These are phyloP conservation scores for Camillea tinctor DNA, from an alignment of 2,329 filamentous ascomycete species.

Conservation along the genomic window DNA sequence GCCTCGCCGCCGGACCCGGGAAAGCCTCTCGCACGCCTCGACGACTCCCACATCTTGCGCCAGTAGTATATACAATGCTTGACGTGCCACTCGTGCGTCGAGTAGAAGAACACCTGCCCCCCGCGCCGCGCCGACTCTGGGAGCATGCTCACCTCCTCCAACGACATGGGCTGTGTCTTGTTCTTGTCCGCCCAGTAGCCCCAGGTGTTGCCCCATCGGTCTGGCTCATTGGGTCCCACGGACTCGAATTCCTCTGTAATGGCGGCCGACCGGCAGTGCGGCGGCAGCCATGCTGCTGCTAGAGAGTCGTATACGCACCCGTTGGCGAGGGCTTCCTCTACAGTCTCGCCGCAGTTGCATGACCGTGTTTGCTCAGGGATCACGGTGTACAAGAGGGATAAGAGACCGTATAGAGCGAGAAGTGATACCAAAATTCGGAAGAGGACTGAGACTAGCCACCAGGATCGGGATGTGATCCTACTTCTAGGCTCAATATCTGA, in stretches of 20 bases:
- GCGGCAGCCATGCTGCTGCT: constrained; percentile 35
- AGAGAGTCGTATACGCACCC: constrained; percentile 36
- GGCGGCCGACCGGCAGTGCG: constrained; percentile 33
- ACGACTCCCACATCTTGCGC: constrained; percentile 23
- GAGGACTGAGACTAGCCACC: background rate
- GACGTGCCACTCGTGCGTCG: constrained; percentile 30
- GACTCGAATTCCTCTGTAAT: constrained; percentile 34
- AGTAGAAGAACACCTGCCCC: constrained; percentile 13
- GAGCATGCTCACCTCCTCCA: constrained; percentile 4
- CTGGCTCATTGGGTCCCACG: constrained; percentile 24
- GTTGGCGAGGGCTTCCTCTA: constrained; percentile 26
- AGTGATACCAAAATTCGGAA: background rate
- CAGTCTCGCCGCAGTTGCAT: constrained; percentile 34
- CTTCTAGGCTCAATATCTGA: background rate
- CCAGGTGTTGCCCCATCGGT: constrained; percentile 28
- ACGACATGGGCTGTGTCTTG: constrained; percentile 20
- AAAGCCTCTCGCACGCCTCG: background rate
- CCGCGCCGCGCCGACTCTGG: background rate
- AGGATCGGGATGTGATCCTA: background rate
- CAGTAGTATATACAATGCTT: constrained; percentile 36
- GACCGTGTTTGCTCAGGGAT: constrained; percentile 1
- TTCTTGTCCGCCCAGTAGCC: constrained; percentile 31
- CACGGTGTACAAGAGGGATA: background rate
- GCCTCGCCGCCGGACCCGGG: background rate
- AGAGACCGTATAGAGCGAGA: background rate